Percentiles rank a stretch among this genome's conserved stretches.
These are phyloP conservation scores for Edaphochlamys debaryana DNA, from an alignment of 139 green algal species.

Conservation along the genomic window DNA sequence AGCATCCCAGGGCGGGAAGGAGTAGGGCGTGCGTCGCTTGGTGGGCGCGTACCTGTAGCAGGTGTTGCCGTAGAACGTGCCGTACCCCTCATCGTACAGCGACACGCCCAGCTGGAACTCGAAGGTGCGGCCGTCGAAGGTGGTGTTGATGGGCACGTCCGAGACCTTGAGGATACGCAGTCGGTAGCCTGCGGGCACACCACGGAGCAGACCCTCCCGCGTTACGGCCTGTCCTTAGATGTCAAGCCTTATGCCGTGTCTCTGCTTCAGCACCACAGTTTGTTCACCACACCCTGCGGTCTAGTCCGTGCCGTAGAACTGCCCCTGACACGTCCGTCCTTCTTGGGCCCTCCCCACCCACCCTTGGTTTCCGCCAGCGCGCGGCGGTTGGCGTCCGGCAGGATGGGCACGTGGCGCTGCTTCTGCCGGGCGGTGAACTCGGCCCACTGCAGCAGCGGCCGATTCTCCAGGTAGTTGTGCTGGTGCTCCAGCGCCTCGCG, in stretches of 20 bases:
- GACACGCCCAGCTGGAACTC: slow-evolving; percentile 71
- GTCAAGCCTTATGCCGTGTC: no score
- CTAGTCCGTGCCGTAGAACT: no score
- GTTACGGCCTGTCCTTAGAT: no score
- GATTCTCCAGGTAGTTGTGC: slow-evolving; percentile 43
- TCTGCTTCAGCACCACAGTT: no score
- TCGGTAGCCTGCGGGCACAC: slow-evolving; percentile 54
- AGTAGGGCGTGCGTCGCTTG: no score
- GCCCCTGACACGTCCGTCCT: no score
- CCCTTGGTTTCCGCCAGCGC: slow-evolving; percentile 49
- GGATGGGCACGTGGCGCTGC: slow-evolving; percentile 56
- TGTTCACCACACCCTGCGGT: no score
- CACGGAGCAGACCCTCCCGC: no score
- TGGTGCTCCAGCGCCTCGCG: slow-evolving; percentile 49
- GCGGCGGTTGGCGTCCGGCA: slow-evolving; percentile 45
- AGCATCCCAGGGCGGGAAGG: no score
- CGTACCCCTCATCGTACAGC: slow-evolving; percentile 68
- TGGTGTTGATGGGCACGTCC: slow-evolving; percentile 62
- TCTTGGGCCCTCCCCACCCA: no score
- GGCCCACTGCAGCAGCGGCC: slow-evolving; percentile 49
- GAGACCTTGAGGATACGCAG: slow-evolving; percentile 55
- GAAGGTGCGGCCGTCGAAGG: slow-evolving; percentile 56
- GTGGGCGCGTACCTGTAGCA: no score
- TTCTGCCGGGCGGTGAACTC: slow-evolving; percentile 52
- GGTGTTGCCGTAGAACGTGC: slow-evolving; percentile 76